Percentiles rank a stretch among this genome's conserved stretches.
Conservation (phyloP, 1,139 yeast genomes). For the Blastobotrys ciferrii region DNA sequence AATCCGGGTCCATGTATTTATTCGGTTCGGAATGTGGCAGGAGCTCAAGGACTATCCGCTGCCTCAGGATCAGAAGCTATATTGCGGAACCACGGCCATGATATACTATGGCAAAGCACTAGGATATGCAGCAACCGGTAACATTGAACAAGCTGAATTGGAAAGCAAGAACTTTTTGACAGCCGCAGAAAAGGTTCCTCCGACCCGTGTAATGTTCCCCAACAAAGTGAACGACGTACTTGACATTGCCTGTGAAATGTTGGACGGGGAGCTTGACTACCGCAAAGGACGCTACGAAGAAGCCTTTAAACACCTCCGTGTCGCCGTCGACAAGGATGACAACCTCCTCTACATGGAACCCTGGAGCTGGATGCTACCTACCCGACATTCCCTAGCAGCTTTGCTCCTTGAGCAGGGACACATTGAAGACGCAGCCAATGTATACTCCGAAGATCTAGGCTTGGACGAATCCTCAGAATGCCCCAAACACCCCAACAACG, state of each 20-base stretch:
- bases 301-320: constrained; percentile 6
- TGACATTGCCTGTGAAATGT: constrained; percentile 7
- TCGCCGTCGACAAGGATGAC: constrained; percentile 8
- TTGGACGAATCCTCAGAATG: neutral
- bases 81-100: constrained; percentile 8
- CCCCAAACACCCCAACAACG: constrained; percentile 11
- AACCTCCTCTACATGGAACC: constrained; percentile 10
- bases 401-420: constrained; percentile 9
- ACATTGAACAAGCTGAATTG: constrained; percentile 3
- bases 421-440: constrained; percentile 8
- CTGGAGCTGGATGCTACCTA: constrained; percentile 13
- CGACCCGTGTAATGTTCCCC: constrained; percentile 8
- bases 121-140: constrained; percentile 5
- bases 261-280: constrained; percentile 12
- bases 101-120: constrained; percentile 8
- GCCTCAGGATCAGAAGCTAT: constrained; percentile 8
- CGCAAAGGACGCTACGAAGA: constrained; percentile 3
- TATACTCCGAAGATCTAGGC: constrained; percentile 11
- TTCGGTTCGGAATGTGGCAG: constrained; percentile 12
- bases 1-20: constrained; percentile 5
- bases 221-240: constrained; percentile 2
- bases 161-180: neutral
- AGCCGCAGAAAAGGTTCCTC: constrained; percentile 2
- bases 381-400: constrained; percentile 10
- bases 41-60: constrained; percentile 1